Base-by-base conservation (phyloP, 148 eudicot species). In the Oxyria digyna region DNA sequence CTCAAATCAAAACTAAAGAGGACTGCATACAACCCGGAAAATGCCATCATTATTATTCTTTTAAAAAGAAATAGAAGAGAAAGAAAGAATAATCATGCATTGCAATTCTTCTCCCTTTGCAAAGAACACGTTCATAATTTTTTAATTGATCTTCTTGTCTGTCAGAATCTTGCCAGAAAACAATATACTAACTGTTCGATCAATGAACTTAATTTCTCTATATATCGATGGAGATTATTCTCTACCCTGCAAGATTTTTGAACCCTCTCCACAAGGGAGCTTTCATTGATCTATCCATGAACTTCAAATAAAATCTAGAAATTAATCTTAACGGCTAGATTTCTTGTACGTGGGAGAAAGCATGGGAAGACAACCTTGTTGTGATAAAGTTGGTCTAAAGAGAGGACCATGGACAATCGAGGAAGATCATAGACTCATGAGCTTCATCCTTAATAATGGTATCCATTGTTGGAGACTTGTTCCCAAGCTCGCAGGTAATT, bases 361-460 rank as follows among this genome's bases (percentile, higher is more conserved):
- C 35, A 89, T 89, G 92, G 96, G 90, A 73, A 87, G 96, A 71
- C 82, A 85, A 50, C 92, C 96, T 67, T 89, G 96, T 37, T 89
- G 96, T 73, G 90, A 85, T 37, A 84, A 82, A 70, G 73, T 81
- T 18, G 93, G 93, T 14, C 67, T 89, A 75, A 89, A 85, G 74
- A 82, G 87, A 81, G 96, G 93, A 72, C 96, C 96, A 72, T 89
- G 93, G 96, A 84, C 81, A 2, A 81, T 81, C 45, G 92, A 89
- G 69, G 93, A 89, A 81, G 96, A 89, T 79, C 84, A 81, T 62
- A 85, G 78, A 76, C 93, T 89, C 54, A 73, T 85, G 72, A 78
- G 52, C 65, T 89, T 85, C 69, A 87, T 89, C 62, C 75, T 85
- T 52, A 82, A 73, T 48, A 84, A 87, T 62, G 96, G 96, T 29